Evolutionary conservation across 345 rosid genomes (phyloP).

Genomic region (Turnera subulata): DNA sequence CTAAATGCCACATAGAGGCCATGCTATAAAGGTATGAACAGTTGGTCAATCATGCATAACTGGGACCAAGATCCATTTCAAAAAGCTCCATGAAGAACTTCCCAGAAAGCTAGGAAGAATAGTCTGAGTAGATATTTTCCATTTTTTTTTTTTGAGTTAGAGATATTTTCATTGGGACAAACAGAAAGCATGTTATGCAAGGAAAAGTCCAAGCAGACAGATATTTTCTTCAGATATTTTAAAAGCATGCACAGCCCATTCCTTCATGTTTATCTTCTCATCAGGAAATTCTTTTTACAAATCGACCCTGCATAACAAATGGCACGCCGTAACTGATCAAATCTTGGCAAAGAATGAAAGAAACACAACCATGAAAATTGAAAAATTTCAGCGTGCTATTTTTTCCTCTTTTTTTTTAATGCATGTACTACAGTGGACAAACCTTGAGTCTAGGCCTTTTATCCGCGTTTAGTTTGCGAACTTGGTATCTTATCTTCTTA

Average conservation of each 20-base stretch:
- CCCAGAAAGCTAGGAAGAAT: not conserved
- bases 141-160: not conserved
- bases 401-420: not conserved
- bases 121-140: not conserved
- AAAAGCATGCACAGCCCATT: not conserved
- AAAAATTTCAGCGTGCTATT: not conserved
- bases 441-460: slow-evolving; percentile 80
- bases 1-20: slow-evolving; percentile 6
- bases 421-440: not conserved
- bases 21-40: not conserved
- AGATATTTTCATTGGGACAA: not conserved
- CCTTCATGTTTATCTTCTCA: slow-evolving; percentile 1
- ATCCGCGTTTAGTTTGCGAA: slow-evolving; percentile 74
- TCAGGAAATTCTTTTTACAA: slow-evolving; percentile 40
- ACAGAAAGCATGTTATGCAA: not conserved
- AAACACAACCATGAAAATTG: not conserved
- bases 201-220: not conserved
- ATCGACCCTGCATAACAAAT: slow-evolving; percentile 48
- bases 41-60: not conserved
- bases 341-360: not conserved
- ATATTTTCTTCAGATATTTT: slow-evolving; percentile 25
- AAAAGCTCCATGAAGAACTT: too few species aligned
- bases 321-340: not conserved
- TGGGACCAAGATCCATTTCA: slow-evolving; percentile 2
- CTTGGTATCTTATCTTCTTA: slow-evolving; percentile 79